Percentiles rank a stretch among this genome's conserved stretches.
Conservation (phyloP, 2,329 filamentous ascomycete genomes). For the Trichocomaceae sp. region DNA sequence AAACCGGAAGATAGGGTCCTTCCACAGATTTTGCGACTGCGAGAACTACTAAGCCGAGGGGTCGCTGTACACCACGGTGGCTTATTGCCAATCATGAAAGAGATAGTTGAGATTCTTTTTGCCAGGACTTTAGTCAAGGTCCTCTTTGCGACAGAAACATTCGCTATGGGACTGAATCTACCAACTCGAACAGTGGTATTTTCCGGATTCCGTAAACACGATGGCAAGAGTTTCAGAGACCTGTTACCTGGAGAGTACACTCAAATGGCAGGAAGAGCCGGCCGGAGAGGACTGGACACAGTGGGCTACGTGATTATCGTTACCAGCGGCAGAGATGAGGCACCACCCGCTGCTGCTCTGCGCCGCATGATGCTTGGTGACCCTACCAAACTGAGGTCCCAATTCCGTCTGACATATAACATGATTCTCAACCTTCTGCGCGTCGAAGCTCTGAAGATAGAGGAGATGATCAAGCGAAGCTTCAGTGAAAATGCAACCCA, state of each 20-base stretch:
- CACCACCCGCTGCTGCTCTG: conserved; percentile 74
- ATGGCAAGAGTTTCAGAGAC: conserved; percentile 86
- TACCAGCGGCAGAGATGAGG: conserved; percentile 71
- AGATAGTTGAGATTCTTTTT: conserved; percentile 94
- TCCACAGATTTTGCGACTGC: conserved; percentile 84
- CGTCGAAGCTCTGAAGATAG: conserved; percentile 94
- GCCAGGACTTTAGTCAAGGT: conserved; percentile 93
- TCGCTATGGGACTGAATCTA: conserved; percentile 95
- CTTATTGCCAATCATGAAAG: conserved; percentile 90
- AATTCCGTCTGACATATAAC: conserved; percentile 97
- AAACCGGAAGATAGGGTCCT: conserved; percentile 83
- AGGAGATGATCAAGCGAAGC: conserved; percentile 99
- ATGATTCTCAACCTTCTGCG: conserved; percentile 96
- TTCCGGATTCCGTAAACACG: conserved; percentile 93
- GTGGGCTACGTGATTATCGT: conserved; percentile 95
- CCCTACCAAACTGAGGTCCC: conserved; percentile 88
- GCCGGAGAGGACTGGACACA: conserved; percentile 82
- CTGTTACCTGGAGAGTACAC: conserved; percentile 93
- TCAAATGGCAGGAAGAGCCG: conserved; percentile 94
- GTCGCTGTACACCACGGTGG: conserved; percentile 96
- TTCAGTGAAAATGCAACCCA: conserved; percentile 98
- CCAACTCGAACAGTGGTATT: conserved; percentile 96
- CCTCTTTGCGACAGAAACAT: conserved; percentile 94
- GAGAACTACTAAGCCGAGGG: conserved; percentile 77
- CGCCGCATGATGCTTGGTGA: conserved; percentile 94